Conservation (phyloP, 495 filamentous ascomycete species). For the Letharia columbiana region DNA sequence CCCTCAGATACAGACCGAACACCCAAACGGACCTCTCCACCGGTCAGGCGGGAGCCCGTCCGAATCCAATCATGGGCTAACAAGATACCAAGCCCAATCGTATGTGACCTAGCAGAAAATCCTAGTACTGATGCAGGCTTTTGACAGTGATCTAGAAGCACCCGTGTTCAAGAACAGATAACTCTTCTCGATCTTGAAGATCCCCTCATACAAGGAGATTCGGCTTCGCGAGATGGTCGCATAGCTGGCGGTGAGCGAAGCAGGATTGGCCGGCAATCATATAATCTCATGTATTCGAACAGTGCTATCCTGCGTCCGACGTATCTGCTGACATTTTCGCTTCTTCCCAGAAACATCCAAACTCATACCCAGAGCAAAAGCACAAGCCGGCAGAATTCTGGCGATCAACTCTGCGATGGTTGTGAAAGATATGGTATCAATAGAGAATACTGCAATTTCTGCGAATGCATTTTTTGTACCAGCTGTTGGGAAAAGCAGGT, state of each 20-base stretch:
- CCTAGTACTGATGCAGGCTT: neutral
- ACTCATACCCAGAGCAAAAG: neutral
- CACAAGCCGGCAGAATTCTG: slow-evolving; percentile 5
- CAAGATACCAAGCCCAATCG: neutral
- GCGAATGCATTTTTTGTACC: too few relatives aligned
- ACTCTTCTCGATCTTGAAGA: slow-evolving; percentile 12
- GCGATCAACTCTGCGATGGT: slow-evolving; percentile 6
- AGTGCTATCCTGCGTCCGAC: neutral
- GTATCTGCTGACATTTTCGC: neutral
- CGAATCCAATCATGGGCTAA: neutral
- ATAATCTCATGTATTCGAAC: neutral
- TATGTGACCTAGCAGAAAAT: neutral
- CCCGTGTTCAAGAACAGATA: neutral
- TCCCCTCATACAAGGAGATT: neutral
- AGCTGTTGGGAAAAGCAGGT: slow-evolving; percentile 5
- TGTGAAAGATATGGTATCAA: too few relatives aligned
- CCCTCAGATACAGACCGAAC: neutral
- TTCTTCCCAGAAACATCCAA: neutral
- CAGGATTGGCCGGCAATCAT: neutral
- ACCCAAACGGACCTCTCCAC: neutral
- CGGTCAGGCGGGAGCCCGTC: too few relatives aligned
- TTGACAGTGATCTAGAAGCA: neutral
- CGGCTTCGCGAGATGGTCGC: neutral
- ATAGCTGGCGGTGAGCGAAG: neutral
- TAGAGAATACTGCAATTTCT: too few relatives aligned